Base-by-base conservation (phyloP, 1,284 basidiomycete genomes). In the Malassezia equina region DNA sequence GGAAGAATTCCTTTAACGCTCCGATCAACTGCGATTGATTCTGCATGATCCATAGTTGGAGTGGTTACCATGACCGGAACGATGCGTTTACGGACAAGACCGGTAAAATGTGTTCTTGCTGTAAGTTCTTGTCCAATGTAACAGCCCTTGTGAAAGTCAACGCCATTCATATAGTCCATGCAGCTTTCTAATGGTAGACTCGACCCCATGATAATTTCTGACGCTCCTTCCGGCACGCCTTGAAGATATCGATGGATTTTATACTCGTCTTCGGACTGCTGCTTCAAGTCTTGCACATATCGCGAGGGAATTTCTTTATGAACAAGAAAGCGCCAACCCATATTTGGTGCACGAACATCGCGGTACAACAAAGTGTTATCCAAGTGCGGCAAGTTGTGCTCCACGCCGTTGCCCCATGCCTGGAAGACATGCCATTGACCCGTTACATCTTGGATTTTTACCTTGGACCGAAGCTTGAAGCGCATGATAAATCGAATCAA, bases 81-180 rank as follows among this genome's bases (percentile, higher is more conserved):
- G 43, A 93, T 85, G 17, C 94, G 84, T 76, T 98, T 98, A 54
- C 94, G 81, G 24, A 95, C 80, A 13, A 87, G 82, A 7, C 94
- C 94, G 1, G 87, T 95, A 73, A 95, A 90, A 74, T 94, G 93
- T 21, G 93, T 96, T 27, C 94, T 82, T 2, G 95, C 91, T 0
- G 93, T 96, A 36, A 98, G 78, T 69, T 98, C 94, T 78, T 99
- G 94, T 3, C 94, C 94, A 1, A 98, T 84, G 71, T 96, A 98
- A 75, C 94, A 99, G 6, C 94, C 94, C 77, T 99, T 98, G 46
- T 87, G 80, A 75, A 95, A 95, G 76, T 96, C 90, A 66, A 98
- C 90, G 69, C 84, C 93, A 55, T 88, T 86, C 85, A 94, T 94
- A 48, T 87, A 78, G 74, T 98, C 93, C 64, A 96, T 77, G 73